These are phyloP conservation scores for Schizophyllum amplum DNA, from an alignment of 1,284 basidiomycete genomes.

Conservation along the genomic window DNA sequence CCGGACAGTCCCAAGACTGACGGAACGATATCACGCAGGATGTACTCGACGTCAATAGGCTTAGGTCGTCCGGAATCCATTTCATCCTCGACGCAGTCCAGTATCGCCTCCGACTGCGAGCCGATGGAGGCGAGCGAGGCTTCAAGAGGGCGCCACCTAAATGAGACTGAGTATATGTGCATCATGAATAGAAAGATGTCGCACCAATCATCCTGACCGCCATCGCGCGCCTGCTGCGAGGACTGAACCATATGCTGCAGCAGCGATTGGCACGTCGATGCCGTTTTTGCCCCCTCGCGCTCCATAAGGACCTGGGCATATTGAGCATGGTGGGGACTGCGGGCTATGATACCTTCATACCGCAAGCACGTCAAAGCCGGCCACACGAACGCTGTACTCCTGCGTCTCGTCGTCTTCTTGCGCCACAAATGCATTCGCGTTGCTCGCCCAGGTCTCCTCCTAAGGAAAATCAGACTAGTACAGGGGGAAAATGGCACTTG, in stretches of 20 bases:
- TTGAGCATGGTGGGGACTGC: conserved; percentile 4
- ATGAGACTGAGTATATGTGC: conserved; percentile 5
- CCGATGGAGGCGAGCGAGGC: conserved; percentile 81
- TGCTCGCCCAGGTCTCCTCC: conserved; percentile 87
- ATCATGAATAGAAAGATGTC: conserved; percentile 8
- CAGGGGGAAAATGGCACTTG: not conserved
- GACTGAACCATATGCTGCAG: conserved; percentile 49
- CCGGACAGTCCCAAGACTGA: conserved; percentile 62
- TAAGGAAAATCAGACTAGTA: conserved; percentile 20
- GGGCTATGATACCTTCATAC: conserved; percentile 35
- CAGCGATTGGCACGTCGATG: conserved; percentile 47
- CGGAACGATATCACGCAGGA: conserved; percentile 77
- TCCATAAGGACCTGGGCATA: conserved; percentile 61
- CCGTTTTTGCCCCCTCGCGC: conserved; percentile 49
- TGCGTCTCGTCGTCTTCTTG: conserved; percentile 93
- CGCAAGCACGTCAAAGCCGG: conserved; percentile 77
- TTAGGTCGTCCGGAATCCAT: conserved; percentile 50
- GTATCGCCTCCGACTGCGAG: conserved; percentile 70
- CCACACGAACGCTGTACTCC: conserved; percentile 74
- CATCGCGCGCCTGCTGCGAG: conserved; percentile 45
- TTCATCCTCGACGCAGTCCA: conserved; percentile 73
- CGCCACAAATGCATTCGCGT: conserved; percentile 88
- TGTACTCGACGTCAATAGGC: conserved; percentile 68
- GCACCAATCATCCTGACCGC: conserved; percentile 49
- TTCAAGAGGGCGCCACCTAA: conserved; percentile 87